Conservation (phyloP, 2,329 filamentous ascomycete species). For the Clonostachys solani region DNA sequence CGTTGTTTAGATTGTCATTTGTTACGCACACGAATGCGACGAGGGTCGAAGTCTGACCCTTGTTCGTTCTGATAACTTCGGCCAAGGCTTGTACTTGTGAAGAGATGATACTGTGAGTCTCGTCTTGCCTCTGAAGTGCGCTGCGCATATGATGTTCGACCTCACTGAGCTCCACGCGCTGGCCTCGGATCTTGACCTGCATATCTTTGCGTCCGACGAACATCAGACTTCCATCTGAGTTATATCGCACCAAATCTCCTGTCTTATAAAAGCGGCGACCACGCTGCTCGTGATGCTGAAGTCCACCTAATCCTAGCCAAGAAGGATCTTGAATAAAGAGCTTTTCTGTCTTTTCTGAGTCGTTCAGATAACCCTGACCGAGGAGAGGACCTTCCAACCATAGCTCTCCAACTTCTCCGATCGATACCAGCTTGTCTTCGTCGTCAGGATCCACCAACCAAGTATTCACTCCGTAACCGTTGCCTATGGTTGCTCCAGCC, state of each 20-base stretch:
- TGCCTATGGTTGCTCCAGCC: slow-evolving; percentile 1
- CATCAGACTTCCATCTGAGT: not conserved
- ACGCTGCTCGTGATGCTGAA: not conserved
- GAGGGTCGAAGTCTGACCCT: slow-evolving; percentile 36
- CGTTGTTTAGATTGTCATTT: no score
- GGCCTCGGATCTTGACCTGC: not conserved
- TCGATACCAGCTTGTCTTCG: slow-evolving; percentile 1
- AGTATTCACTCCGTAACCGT: not conserved
- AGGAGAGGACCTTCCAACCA: slow-evolving; percentile 23
- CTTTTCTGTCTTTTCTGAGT: slow-evolving; percentile 16
- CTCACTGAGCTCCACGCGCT: not conserved
- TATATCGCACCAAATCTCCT: not conserved
- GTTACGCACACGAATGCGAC: slow-evolving; percentile 36
- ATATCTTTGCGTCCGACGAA: not conserved
- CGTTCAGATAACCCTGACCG: slow-evolving; percentile 41
- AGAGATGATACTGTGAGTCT: not conserved
- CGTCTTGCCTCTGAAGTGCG: slow-evolving; percentile 22
- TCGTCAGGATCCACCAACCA: slow-evolving; percentile 11
- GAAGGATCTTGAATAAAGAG: not conserved
- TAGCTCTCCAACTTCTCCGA: slow-evolving; percentile 8
- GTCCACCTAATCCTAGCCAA: slow-evolving; percentile 1
- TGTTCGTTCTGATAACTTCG: slow-evolving; percentile 7
- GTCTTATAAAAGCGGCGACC: not conserved
- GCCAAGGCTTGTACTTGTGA: not conserved
- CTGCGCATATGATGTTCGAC: slow-evolving; percentile 14